These are phyloP conservation scores for Alternaria sp. DNA, from an alignment of 2,329 filamentous ascomycete species.

Conservation along the genomic window DNA sequence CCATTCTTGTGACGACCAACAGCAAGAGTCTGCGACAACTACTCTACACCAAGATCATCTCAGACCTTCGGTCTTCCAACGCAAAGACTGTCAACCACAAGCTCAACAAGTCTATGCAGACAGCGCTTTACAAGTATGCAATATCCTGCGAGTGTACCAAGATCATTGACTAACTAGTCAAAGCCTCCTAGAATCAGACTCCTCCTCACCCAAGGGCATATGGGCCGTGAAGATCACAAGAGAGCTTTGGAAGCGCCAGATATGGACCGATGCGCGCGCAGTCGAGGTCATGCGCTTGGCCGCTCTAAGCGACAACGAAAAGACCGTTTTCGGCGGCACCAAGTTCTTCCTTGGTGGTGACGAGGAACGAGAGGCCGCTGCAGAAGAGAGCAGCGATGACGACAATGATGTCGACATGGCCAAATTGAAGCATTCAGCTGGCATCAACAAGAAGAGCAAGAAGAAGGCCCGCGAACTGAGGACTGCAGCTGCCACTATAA, in stretches of 20 bases:
- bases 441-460: slow-evolving; percentile 96
- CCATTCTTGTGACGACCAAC: slow-evolving; percentile 88
- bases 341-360: slow-evolving; percentile 96
- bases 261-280: slow-evolving; percentile 93
- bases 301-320: slow-evolving; percentile 87
- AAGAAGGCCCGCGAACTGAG: slow-evolving; percentile 84
- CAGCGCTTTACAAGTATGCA: slow-evolving; percentile 80
- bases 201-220: slow-evolving; percentile 82
- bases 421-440: slow-evolving; percentile 82
- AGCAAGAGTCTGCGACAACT: slow-evolving; percentile 88
- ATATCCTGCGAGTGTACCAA: background rate
- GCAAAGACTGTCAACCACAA: slow-evolving; percentile 88
- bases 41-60: slow-evolving; percentile 89
- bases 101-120: slow-evolving; percentile 92
- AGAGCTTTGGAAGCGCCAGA: slow-evolving; percentile 94
- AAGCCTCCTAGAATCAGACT: slow-evolving; percentile 80
- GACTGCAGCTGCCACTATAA: slow-evolving; percentile 83
- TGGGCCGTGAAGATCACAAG: slow-evolving; percentile 97
- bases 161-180: background rate
- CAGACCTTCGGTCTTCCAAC: slow-evolving; percentile 88
- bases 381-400: slow-evolving; percentile 83
- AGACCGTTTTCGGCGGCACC: slow-evolving; percentile 86
- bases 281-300: slow-evolving; percentile 99
- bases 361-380: slow-evolving; percentile 89
- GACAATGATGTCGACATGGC: slow-evolving; percentile 78